Conservation (phyloP, 352 stramenopile genomes). For the Pythium aquatile region DNA sequence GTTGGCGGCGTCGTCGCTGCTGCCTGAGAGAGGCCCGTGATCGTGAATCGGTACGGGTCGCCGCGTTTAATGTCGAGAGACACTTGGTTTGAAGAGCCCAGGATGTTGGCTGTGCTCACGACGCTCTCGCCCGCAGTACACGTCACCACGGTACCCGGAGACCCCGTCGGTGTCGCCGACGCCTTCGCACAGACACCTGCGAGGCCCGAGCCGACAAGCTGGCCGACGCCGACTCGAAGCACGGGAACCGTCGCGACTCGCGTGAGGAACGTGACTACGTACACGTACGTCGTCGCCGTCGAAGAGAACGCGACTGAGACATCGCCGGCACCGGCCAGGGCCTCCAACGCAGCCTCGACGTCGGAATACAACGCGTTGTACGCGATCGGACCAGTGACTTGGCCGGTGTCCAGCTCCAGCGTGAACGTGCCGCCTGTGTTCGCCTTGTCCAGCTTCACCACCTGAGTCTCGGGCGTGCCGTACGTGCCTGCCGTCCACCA, state of each 20-base stretch:
- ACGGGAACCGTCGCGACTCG: constrained; percentile 31
- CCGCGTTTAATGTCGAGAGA: constrained; percentile 45
- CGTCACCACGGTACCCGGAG: constrained; percentile 38
- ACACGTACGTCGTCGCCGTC: constrained; percentile 36
- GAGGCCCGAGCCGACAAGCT: constrained; percentile 36
- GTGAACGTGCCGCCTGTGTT: constrained; percentile 86
- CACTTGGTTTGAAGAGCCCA: constrained; percentile 35
- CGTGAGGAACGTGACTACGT: constrained; percentile 59
- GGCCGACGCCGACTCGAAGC: constrained; percentile 36
- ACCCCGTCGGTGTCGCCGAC: constrained; percentile 23
- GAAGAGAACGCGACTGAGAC: constrained; percentile 60
- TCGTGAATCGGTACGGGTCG: constrained; percentile 56
- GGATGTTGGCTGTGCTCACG: constrained; percentile 26
- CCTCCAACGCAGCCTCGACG: constrained; percentile 78
- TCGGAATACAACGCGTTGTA: constrained; percentile 62
- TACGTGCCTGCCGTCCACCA: constrained; percentile 69
- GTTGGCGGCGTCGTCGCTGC: constrained; percentile 32
- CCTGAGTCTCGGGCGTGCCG: constrained; percentile 62
- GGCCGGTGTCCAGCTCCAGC: constrained; percentile 47
- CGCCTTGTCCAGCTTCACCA: constrained; percentile 77
- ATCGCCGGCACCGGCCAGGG: constrained; percentile 71
- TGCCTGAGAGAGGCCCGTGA: constrained; percentile 45
- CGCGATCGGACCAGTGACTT: constrained; percentile 53
- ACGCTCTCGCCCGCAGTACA: constrained; percentile 55
- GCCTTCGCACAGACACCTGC: constrained; percentile 59